These are phyloP conservation scores for Leishmania martiniquensis DNA, from an alignment of 208 protist genomes.

Conservation along the genomic window DNA sequence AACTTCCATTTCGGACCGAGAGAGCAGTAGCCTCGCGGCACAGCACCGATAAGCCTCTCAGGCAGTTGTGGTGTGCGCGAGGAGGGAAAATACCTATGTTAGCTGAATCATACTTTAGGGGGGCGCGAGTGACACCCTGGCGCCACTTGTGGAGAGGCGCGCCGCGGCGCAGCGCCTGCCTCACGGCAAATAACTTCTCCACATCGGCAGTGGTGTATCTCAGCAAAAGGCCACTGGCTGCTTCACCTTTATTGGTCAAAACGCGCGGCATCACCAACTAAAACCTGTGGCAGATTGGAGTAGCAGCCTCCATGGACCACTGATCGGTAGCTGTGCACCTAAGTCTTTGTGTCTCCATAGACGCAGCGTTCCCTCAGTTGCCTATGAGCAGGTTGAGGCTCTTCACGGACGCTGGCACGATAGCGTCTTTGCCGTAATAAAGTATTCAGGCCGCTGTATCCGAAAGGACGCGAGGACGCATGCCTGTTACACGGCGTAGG, in stretches of 20 bases:
- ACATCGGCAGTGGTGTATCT: conserved; percentile 18
- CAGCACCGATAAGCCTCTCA: conserved; percentile 20
- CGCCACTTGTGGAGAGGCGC: conserved; percentile 18
- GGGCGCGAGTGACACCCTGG: conserved; percentile 6
- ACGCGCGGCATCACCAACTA: conserved; percentile 32
- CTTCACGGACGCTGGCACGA: conserved; percentile 21
- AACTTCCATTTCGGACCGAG: conserved; percentile 28
- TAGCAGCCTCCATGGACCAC: conserved; percentile 19
- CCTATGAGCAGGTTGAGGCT: conserved; percentile 7
- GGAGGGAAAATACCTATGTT: no score
- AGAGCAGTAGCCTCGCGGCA: conserved; percentile 34
- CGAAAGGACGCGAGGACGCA: conserved; percentile 22
- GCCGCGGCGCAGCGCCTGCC: conserved; percentile 14
- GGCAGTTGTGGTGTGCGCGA: no score
- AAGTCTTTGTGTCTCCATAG: conserved; percentile 5
- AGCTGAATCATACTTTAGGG: no score
- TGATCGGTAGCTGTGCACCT: conserved; percentile 7
- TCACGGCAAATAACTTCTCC: conserved; percentile 11
- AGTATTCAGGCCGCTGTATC: conserved; percentile 23
- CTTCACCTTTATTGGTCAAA: no score
- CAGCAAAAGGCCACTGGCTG: conserved; percentile 9
- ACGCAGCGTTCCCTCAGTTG: conserved; percentile 1
- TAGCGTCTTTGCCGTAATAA: conserved; percentile 4
- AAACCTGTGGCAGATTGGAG: conserved; percentile 18
- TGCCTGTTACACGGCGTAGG: conserved; percentile 22